Evolutionary conservation across 768 basidiomycete genomes (phyloP), one percentile per base, ranked within the genome.

Genomic region (Galerina sulciceps): DNA sequence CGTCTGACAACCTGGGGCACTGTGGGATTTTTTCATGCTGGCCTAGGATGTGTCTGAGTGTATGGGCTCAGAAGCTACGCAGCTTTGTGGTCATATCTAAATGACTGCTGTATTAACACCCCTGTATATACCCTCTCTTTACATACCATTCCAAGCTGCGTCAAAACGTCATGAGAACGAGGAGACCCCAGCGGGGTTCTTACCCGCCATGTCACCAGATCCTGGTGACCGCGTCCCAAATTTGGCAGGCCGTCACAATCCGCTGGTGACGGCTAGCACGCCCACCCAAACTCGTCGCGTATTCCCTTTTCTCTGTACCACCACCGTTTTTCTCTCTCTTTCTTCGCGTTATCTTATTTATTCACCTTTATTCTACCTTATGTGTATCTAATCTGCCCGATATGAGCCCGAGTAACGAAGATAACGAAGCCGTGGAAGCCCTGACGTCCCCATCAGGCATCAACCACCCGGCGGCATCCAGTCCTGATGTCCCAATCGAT

Each of bases 31-130:
- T 22, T 14, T 18, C 38, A 23, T 56, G 45, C 36, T 56, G 55
- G 46, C 45, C 46, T 4, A 26, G n/a, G 62, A 49, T 41, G 18
- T 60, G 58, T 18, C 34, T 71, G 17, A 58, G 58, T 34, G 57
- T 23, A 20, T 72, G 67, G 71, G 54, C 69, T 31, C 67, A 64
- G 61, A 73, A 65, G 62, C 58, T 69, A 36, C 63, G 60, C 49
- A 63, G 63, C 35, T 63, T 69, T 31, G 17, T 62, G 13, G 37
- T 37, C 22, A 23, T 47, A 20, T 46, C 46, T 31, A 57, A 59
- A 45, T 56, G 57, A 48, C 20, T 23, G 43, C 17, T 22, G 10
- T 31, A 31, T 31, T 8, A 3, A 31, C 26, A 31, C 26, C n/a
- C n/a, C n/a, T n/a, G n/a, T 44, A 13, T 22, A 18, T 10, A 46